Conservation (phyloP, 148 eudicot genomes). For the Silene conica region DNA sequence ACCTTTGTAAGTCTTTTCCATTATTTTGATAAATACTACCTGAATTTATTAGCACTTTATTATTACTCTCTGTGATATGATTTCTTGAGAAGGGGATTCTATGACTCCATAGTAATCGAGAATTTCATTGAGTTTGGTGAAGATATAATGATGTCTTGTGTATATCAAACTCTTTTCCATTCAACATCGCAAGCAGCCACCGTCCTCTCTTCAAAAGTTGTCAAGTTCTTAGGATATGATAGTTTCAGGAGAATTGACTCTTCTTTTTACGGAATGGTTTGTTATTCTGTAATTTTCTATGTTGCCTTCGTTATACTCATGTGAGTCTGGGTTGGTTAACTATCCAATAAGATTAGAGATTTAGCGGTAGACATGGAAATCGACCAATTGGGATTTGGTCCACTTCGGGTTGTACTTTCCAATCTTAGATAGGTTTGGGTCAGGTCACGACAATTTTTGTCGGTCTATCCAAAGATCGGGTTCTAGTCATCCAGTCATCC, state of each 20-base stretch:
- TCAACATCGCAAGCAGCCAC: too few relatives aligned
- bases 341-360: neutral
- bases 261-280: too few relatives aligned
- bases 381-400: neutral
- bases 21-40: neutral
- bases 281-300: too few relatives aligned
- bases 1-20: constrained; percentile 66
- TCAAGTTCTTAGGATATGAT: too few relatives aligned
- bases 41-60: too few relatives aligned
- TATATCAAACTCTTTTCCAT: too few relatives aligned
- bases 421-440: neutral
- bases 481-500: too few relatives aligned
- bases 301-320: too few relatives aligned
- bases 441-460: neutral
- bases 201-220: too few relatives aligned
- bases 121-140: neutral
- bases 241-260: too few relatives aligned
- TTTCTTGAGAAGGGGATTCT: neutral
- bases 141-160: too few relatives aligned
- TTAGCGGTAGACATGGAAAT: neutral
- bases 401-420: neutral
- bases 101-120: too few relatives aligned
- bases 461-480: neutral
- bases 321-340: neutral
- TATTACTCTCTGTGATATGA: neutral